Base-by-base conservation (phyloP, 2,329 filamentous ascomycete species). In the Trichophyton mentagrophytes region DNA sequence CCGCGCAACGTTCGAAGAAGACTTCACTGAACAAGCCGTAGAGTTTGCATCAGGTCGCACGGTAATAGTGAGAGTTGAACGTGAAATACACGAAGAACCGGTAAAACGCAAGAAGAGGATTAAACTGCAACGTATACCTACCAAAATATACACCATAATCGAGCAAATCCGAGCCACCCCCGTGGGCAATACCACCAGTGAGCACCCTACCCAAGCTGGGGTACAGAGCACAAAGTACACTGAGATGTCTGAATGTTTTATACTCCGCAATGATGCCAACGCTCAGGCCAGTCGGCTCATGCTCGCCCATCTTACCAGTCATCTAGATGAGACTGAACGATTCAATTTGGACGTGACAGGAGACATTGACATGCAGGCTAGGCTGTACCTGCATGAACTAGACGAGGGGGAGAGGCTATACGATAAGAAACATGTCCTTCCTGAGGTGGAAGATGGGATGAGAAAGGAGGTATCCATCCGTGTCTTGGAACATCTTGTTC, bases 401-500 rank as follows among this genome's bases (percentile, higher is more conserved):
- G 63, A 64, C 11, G 40, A 59, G 30, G 57, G 57, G 2, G 63
- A 61, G 25, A 13, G 60, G 7, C 49, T 64, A 6, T 64, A 63
- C 60, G 61, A 64, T 30, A 63, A 57, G 55, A 61, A 27, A 22
- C 17, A 49, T 5, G 20, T 61, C 3, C 8, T 64, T 11, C 53
- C 55, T 27, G 27, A 33, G 1, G 57, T 51, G 11, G 17, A 38
- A 38, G 20, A 38, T 15, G 53, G 61, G 3, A n/a, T 53, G 22
- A 27, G 11, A 40, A 57, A 63, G 6, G 49, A 58, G 20, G 61
- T 64, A 27, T 55, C 30, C 17, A 40, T 63, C 33, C 62, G 47
- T 47, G 63, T 64, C 17, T 20, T 51, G 17, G 63, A 64, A 47
- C 47, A 63, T 22, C 60, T 64, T 2, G 61, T 64, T 20, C 57